A percentile compares a stretch with the other conserved stretches of the same genome.
These are phyloP conservation scores for Phytophthora pinifolia DNA, from an alignment of 352 stramenopile species.

Conservation along the genomic window DNA sequence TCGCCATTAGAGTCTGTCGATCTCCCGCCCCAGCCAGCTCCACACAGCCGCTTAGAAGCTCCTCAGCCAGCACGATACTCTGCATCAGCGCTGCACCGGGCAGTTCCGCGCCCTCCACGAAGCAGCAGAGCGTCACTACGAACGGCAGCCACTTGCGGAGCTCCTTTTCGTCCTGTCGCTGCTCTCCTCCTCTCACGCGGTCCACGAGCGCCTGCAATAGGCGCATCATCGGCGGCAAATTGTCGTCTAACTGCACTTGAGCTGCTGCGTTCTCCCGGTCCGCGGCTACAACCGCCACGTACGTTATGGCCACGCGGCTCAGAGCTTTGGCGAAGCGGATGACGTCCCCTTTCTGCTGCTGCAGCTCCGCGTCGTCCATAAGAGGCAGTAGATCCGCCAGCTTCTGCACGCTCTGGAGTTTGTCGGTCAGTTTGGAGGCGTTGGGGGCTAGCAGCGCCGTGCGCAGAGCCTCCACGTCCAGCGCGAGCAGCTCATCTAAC, in stretches of 20 bases:
- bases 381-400: constrained; percentile 16
- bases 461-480: constrained; percentile 10
- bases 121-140: constrained; percentile 36
- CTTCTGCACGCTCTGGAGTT: constrained; percentile 11
- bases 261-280: constrained; percentile 7
- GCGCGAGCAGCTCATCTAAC: constrained; percentile 5
- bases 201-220: constrained; percentile 25
- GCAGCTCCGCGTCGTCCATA: constrained; percentile 9
- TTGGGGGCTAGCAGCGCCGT: constrained; percentile 3
- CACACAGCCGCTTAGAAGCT: constrained; percentile 27
- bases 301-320: constrained; percentile 28
- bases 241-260: constrained; percentile 30
- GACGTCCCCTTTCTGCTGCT: background rate
- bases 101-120: constrained; percentile 29
- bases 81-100: constrained; percentile 28
- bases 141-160: constrained; percentile 44
- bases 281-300: constrained; percentile 10
- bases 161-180: constrained; percentile 10
- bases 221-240: constrained; percentile 30
- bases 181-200: constrained; percentile 1
- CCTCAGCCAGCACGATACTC: constrained; percentile 20
- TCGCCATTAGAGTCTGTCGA: constrained; percentile 24
- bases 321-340: constrained; percentile 35
- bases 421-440: background rate
- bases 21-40: constrained; percentile 8